Percentiles rank a stretch among this genome's conserved stretches.
Evolutionary conservation across 2,329 filamentous ascomycete genomes (phyloP).

Genomic region (Aspergillus glaucus): DNA sequence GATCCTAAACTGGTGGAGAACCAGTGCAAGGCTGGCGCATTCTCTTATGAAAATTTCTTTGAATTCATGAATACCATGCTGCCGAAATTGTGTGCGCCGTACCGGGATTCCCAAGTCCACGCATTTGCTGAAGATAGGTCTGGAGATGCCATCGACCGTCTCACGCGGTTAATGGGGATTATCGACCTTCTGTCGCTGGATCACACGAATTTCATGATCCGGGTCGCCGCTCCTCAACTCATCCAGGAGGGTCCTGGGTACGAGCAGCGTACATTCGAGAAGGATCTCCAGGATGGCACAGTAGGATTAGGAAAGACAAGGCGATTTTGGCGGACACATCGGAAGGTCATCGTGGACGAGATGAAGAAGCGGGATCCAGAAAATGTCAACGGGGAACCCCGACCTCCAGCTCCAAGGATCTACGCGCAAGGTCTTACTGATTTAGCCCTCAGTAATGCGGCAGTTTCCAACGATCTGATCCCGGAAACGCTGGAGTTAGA

Average conservation of each 20-base stretch:
- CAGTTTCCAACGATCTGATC: conserved; percentile 46
- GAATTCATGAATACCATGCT: conserved; percentile 57
- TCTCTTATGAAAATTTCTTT: conserved; percentile 61
- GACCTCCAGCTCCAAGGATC: conserved; percentile 36
- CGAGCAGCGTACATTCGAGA: conserved; percentile 53
- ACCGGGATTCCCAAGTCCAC: conserved; percentile 55
- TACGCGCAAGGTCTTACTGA: conserved; percentile 57
- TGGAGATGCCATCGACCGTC: conserved; percentile 55
- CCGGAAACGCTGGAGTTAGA: conserved; percentile 59
- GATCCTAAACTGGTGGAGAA: conserved; percentile 53
- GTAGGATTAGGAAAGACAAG: conserved; percentile 49
- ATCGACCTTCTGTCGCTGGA: conserved; percentile 59
- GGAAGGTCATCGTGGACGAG: conserved; percentile 41
- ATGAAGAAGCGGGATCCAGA: conserved; percentile 44
- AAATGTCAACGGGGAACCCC: conserved; percentile 27
- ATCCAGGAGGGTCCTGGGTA: conserved; percentile 57
- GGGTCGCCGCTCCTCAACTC: conserved; percentile 53
- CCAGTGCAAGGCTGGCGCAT: conserved; percentile 54
- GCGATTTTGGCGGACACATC: conserved; percentile 48
- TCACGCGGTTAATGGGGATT: conserved; percentile 56
- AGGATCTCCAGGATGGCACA: conserved; percentile 47
- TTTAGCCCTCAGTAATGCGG: conserved; percentile 49
- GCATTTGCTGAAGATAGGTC: conserved; percentile 47
- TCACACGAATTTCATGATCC: conserved; percentile 60
- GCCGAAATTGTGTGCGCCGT: conserved; percentile 60